These are phyloP conservation scores for Tolypocladium ophioglossoides DNA, from an alignment of 2,329 filamentous ascomycete species.

Conservation along the genomic window DNA sequence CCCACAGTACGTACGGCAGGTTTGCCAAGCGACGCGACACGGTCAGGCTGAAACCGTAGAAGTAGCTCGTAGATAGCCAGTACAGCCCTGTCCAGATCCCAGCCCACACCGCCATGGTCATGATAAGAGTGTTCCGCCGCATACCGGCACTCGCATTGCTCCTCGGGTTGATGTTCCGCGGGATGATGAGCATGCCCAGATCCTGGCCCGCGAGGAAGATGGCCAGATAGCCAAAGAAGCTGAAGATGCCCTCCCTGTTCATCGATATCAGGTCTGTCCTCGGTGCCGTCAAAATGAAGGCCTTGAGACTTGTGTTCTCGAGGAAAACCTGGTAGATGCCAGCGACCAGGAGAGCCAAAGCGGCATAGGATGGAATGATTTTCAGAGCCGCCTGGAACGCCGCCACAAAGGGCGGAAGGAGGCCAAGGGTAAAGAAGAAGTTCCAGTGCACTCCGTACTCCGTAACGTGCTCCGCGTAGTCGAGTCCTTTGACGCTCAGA, in stretches of 20 bases:
- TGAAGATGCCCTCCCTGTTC: slow-evolving; percentile 94
- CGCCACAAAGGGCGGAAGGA: slow-evolving; percentile 82
- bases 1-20: slow-evolving; percentile 87
- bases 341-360: slow-evolving; percentile 59
- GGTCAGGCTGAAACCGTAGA: slow-evolving; percentile 58
- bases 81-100: slow-evolving; percentile 62
- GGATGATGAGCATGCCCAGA: slow-evolving; percentile 69
- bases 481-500: slow-evolving; percentile 82
- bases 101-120: slow-evolving; percentile 54
- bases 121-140: slow-evolving; percentile 48
- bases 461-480: slow-evolving; percentile 94
- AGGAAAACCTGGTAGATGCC: slow-evolving; percentile 65
- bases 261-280: slow-evolving; percentile 71
- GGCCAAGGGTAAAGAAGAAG: slow-evolving; percentile 92
- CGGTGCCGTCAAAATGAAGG: slow-evolving; percentile 73
- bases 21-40: slow-evolving; percentile 90
- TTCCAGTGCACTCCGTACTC: slow-evolving; percentile 99
- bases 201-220: slow-evolving; percentile 90
- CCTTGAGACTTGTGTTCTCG: slow-evolving; percentile 67
- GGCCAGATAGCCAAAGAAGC: slow-evolving; percentile 84
- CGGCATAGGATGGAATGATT: slow-evolving; percentile 65
- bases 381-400: slow-evolving; percentile 64
- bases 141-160: slow-evolving; percentile 29
- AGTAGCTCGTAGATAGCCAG: slow-evolving; percentile 54
- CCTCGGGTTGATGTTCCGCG: slow-evolving; percentile 37